Evolutionary conservation across 2,329 filamentous ascomycete genomes (phyloP).

Genomic region (Microdochium paspali): DNA sequence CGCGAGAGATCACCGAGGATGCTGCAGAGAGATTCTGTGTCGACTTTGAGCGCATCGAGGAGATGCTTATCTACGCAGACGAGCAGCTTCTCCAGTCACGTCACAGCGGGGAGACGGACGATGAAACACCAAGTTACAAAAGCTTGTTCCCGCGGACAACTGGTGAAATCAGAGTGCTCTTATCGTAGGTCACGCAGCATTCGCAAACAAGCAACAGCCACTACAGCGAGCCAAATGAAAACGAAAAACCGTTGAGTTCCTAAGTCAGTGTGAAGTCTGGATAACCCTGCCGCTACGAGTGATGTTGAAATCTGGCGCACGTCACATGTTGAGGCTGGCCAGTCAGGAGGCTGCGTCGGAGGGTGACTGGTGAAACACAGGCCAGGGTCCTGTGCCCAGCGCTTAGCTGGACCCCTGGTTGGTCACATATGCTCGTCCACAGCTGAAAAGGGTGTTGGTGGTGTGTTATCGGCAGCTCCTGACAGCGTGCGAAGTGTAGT

Average conservation of each 20-base stretch:
- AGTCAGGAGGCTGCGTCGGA: not conserved
- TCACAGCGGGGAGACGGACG: conserved; percentile 9
- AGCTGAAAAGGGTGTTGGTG: not conserved
- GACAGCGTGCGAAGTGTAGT: too few species aligned
- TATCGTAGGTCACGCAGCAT: conserved; percentile 29
- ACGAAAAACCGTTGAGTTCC: not conserved
- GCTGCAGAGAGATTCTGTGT: conserved; percentile 77
- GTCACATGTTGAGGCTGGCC: not conserved
- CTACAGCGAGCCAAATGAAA: too few species aligned
- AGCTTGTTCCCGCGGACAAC: conserved; percentile 48
- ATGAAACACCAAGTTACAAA: conserved; percentile 23
- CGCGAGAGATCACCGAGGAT: conserved; percentile 68
- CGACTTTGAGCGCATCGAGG: conserved; percentile 62
- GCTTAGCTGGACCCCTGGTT: not conserved
- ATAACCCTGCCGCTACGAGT: not conserved
- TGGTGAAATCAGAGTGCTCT: conserved; percentile 48
- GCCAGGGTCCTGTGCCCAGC: not conserved
- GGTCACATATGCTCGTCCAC: not conserved
- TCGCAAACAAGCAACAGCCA: too few species aligned
- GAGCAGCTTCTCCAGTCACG: conserved; percentile 10
- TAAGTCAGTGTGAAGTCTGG: not conserved
- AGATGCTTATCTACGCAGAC: conserved; percentile 34
- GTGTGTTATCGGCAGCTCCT: too few species aligned
- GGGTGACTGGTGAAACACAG: not conserved
- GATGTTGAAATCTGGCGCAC: not conserved